phyloP scores from a whole-genome alignment of 2,329 filamentous ascomycete genomes.

The Cladophialophora exuberans region DNA sequence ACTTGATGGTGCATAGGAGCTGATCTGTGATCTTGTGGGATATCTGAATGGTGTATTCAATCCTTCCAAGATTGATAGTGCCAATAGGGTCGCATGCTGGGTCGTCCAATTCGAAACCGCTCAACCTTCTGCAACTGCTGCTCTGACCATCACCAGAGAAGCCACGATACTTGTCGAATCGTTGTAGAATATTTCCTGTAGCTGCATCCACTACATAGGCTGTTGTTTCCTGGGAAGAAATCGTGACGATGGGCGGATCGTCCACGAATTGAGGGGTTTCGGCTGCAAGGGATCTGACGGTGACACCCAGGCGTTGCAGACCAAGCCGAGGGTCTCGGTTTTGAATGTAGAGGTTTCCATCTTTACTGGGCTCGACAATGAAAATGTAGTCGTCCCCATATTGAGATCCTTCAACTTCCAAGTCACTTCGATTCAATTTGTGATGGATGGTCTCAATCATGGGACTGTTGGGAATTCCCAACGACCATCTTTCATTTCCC shows the following conservation, averaged over 20 bases:
- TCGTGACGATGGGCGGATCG: constrained; percentile 81
- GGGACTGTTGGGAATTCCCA: constrained; percentile 75
- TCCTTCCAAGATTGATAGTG: constrained; percentile 80
- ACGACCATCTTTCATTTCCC: constrained; percentile 81
- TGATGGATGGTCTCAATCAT: constrained; percentile 91
- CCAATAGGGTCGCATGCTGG: constrained; percentile 80
- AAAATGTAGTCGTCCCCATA: constrained; percentile 85
- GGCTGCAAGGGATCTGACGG: constrained; percentile 79
- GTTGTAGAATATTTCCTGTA: constrained; percentile 79
- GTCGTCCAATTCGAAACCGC: constrained; percentile 60
- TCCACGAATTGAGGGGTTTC: constrained; percentile 73
- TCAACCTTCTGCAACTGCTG: constrained; percentile 74
- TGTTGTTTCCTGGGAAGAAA: constrained; percentile 85
- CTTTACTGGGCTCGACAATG: constrained; percentile 89
- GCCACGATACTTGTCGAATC: constrained; percentile 64
- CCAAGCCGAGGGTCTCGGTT: constrained; percentile 62
- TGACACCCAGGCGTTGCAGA: constrained; percentile 52
- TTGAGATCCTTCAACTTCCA: constrained; percentile 59
- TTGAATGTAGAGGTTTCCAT: constrained; percentile 87
- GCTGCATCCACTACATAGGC: constrained; percentile 87
- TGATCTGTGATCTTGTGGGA: constrained; percentile 73
- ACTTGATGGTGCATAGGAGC: constrained; percentile 84
- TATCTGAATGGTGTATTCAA: constrained; percentile 88
- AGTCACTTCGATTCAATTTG: constrained; percentile 66
- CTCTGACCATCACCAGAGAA: constrained; percentile 38